phyloP scores from a whole-genome alignment of 2,329 filamentous ascomycete species.

The Cyclaneusma minus region DNA sequence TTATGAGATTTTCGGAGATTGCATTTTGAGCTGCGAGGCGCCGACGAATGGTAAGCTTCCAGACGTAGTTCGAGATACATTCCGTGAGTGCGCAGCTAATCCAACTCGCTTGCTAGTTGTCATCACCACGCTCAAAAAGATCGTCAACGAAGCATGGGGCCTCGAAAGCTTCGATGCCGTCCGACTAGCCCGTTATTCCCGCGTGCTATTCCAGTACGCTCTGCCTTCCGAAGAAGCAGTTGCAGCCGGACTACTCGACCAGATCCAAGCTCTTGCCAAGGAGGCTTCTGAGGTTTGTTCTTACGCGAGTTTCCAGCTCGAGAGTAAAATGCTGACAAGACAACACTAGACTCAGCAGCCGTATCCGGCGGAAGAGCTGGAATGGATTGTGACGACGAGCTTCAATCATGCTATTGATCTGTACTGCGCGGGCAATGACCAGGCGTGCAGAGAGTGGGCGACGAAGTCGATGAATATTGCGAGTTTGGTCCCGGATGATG shows the following conservation, averaged over 20 bases:
- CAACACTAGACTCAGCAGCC: constrained; percentile 22
- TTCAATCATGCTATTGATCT: constrained; percentile 60
- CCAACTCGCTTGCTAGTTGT: constrained; percentile 12
- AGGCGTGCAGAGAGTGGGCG: constrained; percentile 29
- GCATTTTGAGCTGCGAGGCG: constrained; percentile 36
- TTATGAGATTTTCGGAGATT: constrained; percentile 52
- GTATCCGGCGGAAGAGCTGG: constrained; percentile 53
- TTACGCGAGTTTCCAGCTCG: constrained; percentile 7
- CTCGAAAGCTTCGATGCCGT: constrained; percentile 37
- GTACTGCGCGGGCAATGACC: constrained; percentile 38
- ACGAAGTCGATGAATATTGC: constrained; percentile 18
- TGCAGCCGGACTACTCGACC: constrained; percentile 46
- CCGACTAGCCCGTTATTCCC: constrained; percentile 60
- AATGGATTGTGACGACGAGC: constrained; percentile 56
- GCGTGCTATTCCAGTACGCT: constrained; percentile 58
- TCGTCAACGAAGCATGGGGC: constrained; percentile 53
- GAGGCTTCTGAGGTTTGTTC: constrained; percentile 30
- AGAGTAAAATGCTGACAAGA: constrained; percentile 7
- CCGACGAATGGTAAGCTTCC: constrained; percentile 30
- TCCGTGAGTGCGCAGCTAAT: constrained; percentile 3
- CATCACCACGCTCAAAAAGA: constrained; percentile 37
- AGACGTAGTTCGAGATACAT: background rate
- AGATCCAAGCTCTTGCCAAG: constrained; percentile 38
- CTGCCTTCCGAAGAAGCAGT: constrained; percentile 35
- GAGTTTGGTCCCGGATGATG: constrained; percentile 14